These are phyloP conservation scores for Macrocystidia cucumis DNA, from an alignment of 1,284 basidiomycete genomes.

Conservation along the genomic window DNA sequence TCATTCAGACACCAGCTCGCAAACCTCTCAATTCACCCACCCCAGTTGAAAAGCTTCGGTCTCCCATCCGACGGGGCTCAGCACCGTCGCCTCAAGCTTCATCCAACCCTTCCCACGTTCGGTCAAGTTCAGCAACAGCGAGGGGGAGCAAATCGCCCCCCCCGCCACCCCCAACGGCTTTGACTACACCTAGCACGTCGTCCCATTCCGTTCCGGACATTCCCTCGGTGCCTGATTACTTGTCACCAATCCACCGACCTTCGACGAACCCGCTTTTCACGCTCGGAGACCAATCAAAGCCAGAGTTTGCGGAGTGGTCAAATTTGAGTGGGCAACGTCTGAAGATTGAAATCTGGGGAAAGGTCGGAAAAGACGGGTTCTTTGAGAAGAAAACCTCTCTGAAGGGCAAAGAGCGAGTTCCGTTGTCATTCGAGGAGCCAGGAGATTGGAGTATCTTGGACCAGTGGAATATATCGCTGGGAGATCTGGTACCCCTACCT, in stretches of 20 bases:
- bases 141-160: constrained; percentile 12
- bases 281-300: constrained; percentile 36
- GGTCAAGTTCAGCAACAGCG: constrained; percentile 13
- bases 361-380: constrained; percentile 15
- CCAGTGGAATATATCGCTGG: constrained; percentile 61
- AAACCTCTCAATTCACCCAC: constrained; percentile 12
- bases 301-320: constrained; percentile 37
- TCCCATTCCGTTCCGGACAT: neutral
- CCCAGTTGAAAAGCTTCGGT: constrained; percentile 8
- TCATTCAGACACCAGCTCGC: constrained; percentile 5
- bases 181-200: neutral
- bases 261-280: constrained; percentile 73
- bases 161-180: constrained; percentile 4
- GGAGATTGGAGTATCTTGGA: constrained; percentile 58
- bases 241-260: constrained; percentile 62
- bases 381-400: constrained; percentile 8
- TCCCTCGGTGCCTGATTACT: constrained; percentile 43
- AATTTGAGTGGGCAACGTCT: constrained; percentile 41
- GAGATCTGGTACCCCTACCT: constrained; percentile 52
- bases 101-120: constrained; percentile 7
- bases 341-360: constrained; percentile 56
- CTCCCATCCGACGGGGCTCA: constrained; percentile 11
- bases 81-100: constrained; percentile 1
- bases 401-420: constrained; percentile 37
- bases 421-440: constrained; percentile 15